phyloP scores from a whole-genome alignment of 2,329 filamentous ascomycete genomes.

The Ceratocystis papillata region DNA sequence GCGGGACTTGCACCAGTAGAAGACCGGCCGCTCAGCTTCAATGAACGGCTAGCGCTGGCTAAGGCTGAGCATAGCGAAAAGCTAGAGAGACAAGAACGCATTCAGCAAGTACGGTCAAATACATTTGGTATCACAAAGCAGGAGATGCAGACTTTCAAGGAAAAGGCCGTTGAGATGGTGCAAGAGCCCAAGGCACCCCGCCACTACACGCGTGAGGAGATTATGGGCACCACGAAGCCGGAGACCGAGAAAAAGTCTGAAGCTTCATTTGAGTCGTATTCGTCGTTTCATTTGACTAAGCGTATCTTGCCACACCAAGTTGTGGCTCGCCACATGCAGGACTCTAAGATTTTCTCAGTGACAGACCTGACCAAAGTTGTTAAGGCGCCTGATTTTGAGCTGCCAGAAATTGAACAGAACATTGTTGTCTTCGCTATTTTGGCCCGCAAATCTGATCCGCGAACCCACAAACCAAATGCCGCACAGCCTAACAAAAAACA shows the following conservation, averaged over 20 bases:
- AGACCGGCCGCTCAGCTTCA: conserved; percentile 53
- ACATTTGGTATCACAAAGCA: conserved; percentile 48
- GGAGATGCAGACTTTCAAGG: conserved; percentile 51
- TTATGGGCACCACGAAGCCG: conserved; percentile 36
- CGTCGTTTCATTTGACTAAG: conserved; percentile 69
- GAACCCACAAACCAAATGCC: conserved; percentile 41
- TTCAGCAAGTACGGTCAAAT: conserved; percentile 43
- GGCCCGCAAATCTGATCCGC: conserved; percentile 76
- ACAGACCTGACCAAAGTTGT: conserved; percentile 72
- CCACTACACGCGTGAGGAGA: conserved; percentile 53
- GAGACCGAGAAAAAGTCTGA: conserved; percentile 38
- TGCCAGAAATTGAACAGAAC: conserved; percentile 75
- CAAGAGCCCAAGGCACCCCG: conserved; percentile 39
- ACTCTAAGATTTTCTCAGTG: conserved; percentile 66
- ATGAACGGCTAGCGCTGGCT: conserved; percentile 69
- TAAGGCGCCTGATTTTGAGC: conserved; percentile 69
- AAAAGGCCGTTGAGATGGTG: conserved; percentile 45
- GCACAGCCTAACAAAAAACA: conserved; percentile 28
- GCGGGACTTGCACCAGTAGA: conserved; percentile 9
- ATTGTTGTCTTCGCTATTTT: conserved; percentile 83
- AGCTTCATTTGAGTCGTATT: conserved; percentile 72
- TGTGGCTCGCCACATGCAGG: conserved; percentile 64
- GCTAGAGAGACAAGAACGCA: conserved; percentile 42
- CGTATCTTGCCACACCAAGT: conserved; percentile 73
- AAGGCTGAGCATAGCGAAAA: conserved; percentile 45